Evolutionary conservation across 1,139 yeast species (phyloP).

Genomic region (Yamadazyma friedrichii): DNA sequence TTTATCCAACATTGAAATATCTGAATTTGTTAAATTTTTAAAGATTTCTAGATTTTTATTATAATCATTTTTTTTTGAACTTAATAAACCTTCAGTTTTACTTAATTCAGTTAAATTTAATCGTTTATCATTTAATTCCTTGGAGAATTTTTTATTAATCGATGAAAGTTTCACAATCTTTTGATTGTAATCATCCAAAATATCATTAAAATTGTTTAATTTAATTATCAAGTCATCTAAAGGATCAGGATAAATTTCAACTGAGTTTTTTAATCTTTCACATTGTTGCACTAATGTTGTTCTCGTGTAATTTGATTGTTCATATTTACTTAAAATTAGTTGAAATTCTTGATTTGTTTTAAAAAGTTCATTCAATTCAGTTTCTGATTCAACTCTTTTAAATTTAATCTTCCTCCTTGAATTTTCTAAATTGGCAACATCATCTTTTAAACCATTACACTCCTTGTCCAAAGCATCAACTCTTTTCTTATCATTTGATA

Average conservation of each 20-base stretch:
- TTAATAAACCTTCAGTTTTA: constrained; percentile 58
- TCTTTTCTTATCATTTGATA: constrained; percentile 69
- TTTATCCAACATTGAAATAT: constrained; percentile 7
- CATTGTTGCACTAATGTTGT: constrained; percentile 48
- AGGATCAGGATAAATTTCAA: constrained; percentile 47
- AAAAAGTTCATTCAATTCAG: constrained; percentile 63
- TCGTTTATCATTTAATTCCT: constrained; percentile 24
- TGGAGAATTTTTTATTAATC: constrained; percentile 13
- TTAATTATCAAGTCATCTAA: constrained; percentile 50
- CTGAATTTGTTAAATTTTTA: constrained; percentile 9
- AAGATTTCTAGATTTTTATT: constrained; percentile 16
- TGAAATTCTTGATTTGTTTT: constrained; percentile 82
- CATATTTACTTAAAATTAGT: constrained; percentile 61
- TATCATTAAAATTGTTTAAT: constrained; percentile 53
- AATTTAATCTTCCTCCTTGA: constrained; percentile 52
- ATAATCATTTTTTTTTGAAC: constrained; percentile 42
- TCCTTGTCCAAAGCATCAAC: constrained; percentile 58
- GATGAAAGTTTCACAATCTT: constrained; percentile 20
- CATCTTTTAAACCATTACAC: constrained; percentile 41
- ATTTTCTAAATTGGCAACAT: constrained; percentile 44
- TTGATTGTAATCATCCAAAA: constrained; percentile 37
- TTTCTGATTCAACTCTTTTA: constrained; percentile 52
- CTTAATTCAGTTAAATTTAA: constrained; percentile 39
- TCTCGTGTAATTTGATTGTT: constrained; percentile 52
- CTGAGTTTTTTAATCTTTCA: constrained; percentile 42